Evolutionary conservation across 148 eudicot species (phyloP), one percentile per base, ranked within the genome.

Genomic region (Rhododendron henanense): DNA sequence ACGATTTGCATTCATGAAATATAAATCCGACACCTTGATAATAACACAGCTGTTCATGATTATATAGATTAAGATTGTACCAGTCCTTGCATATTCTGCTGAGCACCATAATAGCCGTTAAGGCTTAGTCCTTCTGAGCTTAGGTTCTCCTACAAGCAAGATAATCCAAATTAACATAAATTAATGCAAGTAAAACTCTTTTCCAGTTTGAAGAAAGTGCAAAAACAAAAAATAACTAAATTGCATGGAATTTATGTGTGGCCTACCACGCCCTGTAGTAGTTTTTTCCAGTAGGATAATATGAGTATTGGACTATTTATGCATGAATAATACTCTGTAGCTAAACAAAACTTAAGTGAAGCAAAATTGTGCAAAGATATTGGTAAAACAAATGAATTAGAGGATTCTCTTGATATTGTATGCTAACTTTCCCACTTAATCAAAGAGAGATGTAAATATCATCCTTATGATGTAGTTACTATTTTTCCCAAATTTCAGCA

Each of bases 1-100:
- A 71, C 5, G 78, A 35, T 83, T 44, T 78, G 73, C 81, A 25
- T 28, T 57, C 37, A 57, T 73, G 11, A 21, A 23, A 78, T 53
- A 25, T 33, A 33, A 84, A 67, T 55, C 59, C 78, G 10, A 88
- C 74, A 37, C 76, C 10, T 31, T 47, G 37, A 74, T 59, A 21
- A 41, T 63, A 47, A 80, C 69, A 41, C 55, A 71, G 7, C 10
- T 23, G 57, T 84, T 48, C 57, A 25, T 23, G 48, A 83, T 21
- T 74, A 28, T 76, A 83, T 11, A 25, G 15, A 67, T 67, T 67
- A 57, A 83, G 10, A 44, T 39, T 87, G 83, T 89, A 94, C 98
- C 98, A 94, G 88, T 90, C 96, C 98, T 81, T 93, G 97, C 82
- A 92, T 93, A 81, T 90, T 93, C 69, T 89, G 97, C 53, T 94